phyloP scores from a whole-genome alignment of 2,329 filamentous ascomycete species.

The Nectriaceae sp. region DNA sequence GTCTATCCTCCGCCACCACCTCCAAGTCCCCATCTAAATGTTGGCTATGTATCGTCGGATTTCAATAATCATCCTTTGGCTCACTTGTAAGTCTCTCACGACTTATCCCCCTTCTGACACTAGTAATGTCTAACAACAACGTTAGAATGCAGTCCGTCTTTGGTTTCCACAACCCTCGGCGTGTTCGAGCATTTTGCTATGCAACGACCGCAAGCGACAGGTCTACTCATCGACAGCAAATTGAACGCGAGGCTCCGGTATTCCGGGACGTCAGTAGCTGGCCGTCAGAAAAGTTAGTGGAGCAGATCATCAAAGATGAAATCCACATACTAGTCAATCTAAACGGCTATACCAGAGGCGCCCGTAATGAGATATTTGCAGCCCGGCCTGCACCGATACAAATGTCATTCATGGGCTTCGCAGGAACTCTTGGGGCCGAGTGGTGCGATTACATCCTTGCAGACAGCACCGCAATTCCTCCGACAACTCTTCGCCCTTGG shows the following conservation, averaged over 20 bases:
- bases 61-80: slow-evolving; percentile 98
- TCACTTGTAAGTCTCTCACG: slow-evolving; percentile 71
- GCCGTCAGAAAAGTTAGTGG: slow-evolving; percentile 80
- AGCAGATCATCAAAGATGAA: slow-evolving; percentile 82
- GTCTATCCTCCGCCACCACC: slow-evolving; percentile 86
- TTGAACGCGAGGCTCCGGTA: slow-evolving; percentile 87
- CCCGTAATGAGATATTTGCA: slow-evolving; percentile 96
- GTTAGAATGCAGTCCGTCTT: slow-evolving; percentile 94
- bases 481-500: slow-evolving; percentile 76
- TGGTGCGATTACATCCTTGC: slow-evolving; percentile 98
- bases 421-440: slow-evolving; percentile 90
- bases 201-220: slow-evolving; percentile 91
- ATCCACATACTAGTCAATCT: slow-evolving; percentile 96
- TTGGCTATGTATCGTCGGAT: slow-evolving; percentile 96
- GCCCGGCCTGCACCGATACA: slow-evolving; percentile 93
- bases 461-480: slow-evolving; percentile 83
- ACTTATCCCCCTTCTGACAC: not conserved
- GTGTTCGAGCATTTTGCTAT: slow-evolving; percentile 89
- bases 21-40: slow-evolving; percentile 79
- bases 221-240: slow-evolving; percentile 87
- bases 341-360: slow-evolving; percentile 96
- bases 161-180: slow-evolving; percentile 75
- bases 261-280: slow-evolving; percentile 88
- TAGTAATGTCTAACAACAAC: not conserved
- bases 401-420: slow-evolving; percentile 99